Conservation (phyloP, 1,284 basidiomycete species). For the Trichosporon sp. region DNA sequence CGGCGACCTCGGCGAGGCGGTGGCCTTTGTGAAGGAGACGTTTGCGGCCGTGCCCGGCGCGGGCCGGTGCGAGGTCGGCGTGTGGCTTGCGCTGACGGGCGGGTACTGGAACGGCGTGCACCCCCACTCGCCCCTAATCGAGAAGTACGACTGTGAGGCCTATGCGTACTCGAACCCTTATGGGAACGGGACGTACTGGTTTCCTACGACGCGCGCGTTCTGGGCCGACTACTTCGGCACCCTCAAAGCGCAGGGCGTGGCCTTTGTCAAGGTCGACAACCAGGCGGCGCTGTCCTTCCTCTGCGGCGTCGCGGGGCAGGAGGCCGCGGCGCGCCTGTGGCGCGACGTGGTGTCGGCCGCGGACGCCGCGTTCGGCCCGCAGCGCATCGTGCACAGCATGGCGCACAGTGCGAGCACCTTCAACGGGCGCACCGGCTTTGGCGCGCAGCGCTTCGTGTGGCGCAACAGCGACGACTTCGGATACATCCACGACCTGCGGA, state of each 20-base stretch:
- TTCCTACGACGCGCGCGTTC: slow-evolving; percentile 32
- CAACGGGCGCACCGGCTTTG: slow-evolving; percentile 26
- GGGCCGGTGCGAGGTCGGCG: slow-evolving; percentile 23
- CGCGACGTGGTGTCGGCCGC: slow-evolving; percentile 22
- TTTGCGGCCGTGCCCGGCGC: background rate
- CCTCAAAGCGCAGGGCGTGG: slow-evolving; percentile 27
- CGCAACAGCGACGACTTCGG: slow-evolving; percentile 39
- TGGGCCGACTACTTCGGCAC: slow-evolving; percentile 36
- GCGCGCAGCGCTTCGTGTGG: slow-evolving; percentile 6
- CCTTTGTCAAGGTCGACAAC: slow-evolving; percentile 40
- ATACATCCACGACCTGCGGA: slow-evolving; percentile 12
- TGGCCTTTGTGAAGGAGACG: slow-evolving; percentile 7
- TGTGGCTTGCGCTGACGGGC: slow-evolving; percentile 33
- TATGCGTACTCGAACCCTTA: slow-evolving; percentile 14
- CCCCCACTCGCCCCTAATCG: slow-evolving; percentile 24
- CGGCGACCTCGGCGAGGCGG: slow-evolving; percentile 6
- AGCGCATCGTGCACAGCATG: slow-evolving; percentile 37
- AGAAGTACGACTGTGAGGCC: slow-evolving; percentile 25
- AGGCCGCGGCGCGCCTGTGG: slow-evolving; percentile 24
- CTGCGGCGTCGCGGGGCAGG: slow-evolving; percentile 8
- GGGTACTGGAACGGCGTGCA: slow-evolving; percentile 40
- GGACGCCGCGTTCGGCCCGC: slow-evolving; percentile 22
- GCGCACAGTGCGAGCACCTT: slow-evolving; percentile 32
- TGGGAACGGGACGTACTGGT: slow-evolving; percentile 11
- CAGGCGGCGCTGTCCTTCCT: slow-evolving; percentile 25